Evolutionary conservation across 78 protist genomes (phyloP), one percentile per base, ranked within the genome.

Genomic region (Dictyostelium brefeldianum): DNA sequence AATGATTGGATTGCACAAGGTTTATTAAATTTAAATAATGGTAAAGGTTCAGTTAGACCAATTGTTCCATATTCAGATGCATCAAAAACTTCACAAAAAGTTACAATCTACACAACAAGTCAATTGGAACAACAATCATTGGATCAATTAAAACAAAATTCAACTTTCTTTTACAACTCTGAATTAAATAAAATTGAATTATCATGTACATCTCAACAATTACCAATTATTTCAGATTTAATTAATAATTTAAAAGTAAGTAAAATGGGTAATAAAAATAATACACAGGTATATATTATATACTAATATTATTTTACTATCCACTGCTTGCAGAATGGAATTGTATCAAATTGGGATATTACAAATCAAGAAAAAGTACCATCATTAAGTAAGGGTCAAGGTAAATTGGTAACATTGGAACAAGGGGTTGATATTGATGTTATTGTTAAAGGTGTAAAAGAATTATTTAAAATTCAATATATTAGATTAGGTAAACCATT

Each of bases 1-100:
- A 96, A 96, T 54, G 97, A 96, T 50, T 96, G 97, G 97, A 81
- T 71, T 59, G 81, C 91, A 6, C 8, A 54, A 7, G 81, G 51
- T 47, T 22, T 84, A 14, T 22, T 80, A 10, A 25, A 64, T 10
- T n/a, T 82, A 53, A 51, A 56, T 41, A 50, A 70, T 17, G 89
- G 73, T n/a, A 69, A 48, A 43, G 77, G 67, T 48, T 14, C 10
- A 12, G 41, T 29, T 11, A 46, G 46, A 67, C 71, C 89, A n/a
- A 82, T 67, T 29, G 27, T 29, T 20, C 59, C 73, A 10, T 17
- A 5, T 15, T 53, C 41, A 43, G 73, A 80, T 12, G 1, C 74
- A 41, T 25, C 41, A 17, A 80, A 57, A n/a, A 12, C 64, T 0
- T 27, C 83, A 5, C 83, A 78, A 22, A 78, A 78, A 41, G 5